Percentiles rank a stretch among this genome's conserved stretches.
These are phyloP conservation scores for Dryas integrifolia DNA, from an alignment of 331 rosid species.

Conservation along the genomic window DNA sequence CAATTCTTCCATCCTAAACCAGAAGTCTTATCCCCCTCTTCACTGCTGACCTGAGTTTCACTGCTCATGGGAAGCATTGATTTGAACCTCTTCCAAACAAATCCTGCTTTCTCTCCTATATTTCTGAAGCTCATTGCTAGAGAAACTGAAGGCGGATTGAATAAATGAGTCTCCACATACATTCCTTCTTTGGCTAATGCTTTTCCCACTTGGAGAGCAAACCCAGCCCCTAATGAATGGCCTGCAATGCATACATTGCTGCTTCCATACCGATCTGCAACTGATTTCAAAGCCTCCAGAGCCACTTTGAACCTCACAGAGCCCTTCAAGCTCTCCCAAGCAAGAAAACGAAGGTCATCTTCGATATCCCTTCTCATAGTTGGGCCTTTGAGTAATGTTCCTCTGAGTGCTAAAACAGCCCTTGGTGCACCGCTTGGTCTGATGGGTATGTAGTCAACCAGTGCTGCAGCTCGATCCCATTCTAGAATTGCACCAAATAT, in stretches of 20 bases:
- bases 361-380: conserved; percentile 73
- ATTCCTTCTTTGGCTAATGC: conserved; percentile 78
- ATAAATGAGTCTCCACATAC: conserved; percentile 80
- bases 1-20: conserved; percentile 42
- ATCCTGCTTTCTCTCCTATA: conserved; percentile 69
- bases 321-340: conserved; percentile 97
- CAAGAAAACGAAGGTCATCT: conserved; percentile 92
- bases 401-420: conserved; percentile 76
- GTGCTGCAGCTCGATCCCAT: conserved; percentile 85
- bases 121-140: conserved; percentile 67
- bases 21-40: conserved; percentile 25
- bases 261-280: conserved; percentile 60
- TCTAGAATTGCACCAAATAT: conserved; percentile 87
- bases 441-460: conserved; percentile 54
- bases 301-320: conserved; percentile 71
- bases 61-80: conserved; percentile 58
- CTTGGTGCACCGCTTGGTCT: conserved; percentile 91
- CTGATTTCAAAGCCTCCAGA: conserved; percentile 57
- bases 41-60: conserved; percentile 38
- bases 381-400: conserved; percentile 83
- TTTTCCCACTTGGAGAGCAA: conserved; percentile 89
- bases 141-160: conserved; percentile 95
- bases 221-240: conserved; percentile 94
- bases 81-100: conserved; percentile 73
- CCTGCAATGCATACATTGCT: conserved; percentile 82